Evolutionary conservation across 179 eudicot species (phyloP), one percentile per base, ranked within the genome.

Genomic region (Vitellaria paradoxa): DNA sequence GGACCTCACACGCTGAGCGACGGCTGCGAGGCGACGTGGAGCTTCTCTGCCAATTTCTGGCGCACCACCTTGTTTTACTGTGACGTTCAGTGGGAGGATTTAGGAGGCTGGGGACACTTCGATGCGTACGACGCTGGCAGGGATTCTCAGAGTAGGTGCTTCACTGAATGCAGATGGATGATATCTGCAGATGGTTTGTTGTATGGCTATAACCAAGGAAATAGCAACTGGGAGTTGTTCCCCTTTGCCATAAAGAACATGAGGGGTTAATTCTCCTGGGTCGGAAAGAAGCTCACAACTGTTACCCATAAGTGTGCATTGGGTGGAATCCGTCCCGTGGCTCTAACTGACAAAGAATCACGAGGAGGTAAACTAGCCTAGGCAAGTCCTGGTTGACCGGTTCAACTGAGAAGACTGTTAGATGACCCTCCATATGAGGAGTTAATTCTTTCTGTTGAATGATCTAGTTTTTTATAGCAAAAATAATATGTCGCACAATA

Each of bases 61-160:
- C 74, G 68, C 42, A 65, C 84, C 20, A 81, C 84, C 12, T 45
- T 81, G 26, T 81, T 81, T 26, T 81, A 66, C 11, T 81, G 84
- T 12, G 64, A 81, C 6, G 77, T 77, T 0, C 74, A 49, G 12
- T 81, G 84, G 84, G 80, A 12, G 3, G 74, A 23, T 8, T 49
- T 65, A 0, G 61, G 61, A 0, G 59, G 2, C 2, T 65, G 75
- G 78, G 60, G 68, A 24, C 78, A 60, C 52, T 81, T 81, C 21
- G 64, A 66, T 68, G 81, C 84, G 0, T 81, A 57, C 26, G 78
- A 81, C 21, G 81, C 77, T 6, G 9, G 7, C 0, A 68, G 74
- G 52, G 84, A 81, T 23, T 0, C 23, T 10, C n/a, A n/a, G n/a
- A 6, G 14, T 3, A 47, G 83, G 47, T 76, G 83, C 42, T 15